A percentile compares a stretch with the other conserved stretches of the same genome.
phyloP scores from a whole-genome alignment of 371 early-diverging fungal genomes.

The Mucor lusitanicus region DNA sequence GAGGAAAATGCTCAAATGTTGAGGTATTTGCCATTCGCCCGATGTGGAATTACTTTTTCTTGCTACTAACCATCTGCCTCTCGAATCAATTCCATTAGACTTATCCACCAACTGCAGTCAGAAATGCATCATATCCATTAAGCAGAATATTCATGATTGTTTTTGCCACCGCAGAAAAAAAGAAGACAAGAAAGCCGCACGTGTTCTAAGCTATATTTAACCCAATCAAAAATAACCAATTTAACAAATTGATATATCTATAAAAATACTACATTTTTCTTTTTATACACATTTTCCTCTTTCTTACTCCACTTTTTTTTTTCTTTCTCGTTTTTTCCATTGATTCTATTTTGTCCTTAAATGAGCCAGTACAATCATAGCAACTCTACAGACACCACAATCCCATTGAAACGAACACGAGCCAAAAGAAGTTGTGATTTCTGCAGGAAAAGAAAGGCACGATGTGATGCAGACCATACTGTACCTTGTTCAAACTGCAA shows the following conservation, averaged over 20 bases:
- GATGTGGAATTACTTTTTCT: not conserved
- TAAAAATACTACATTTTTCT: slow-evolving; percentile 3
- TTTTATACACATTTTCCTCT: slow-evolving; percentile 17
- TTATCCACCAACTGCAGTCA: slow-evolving; percentile 45
- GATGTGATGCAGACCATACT: slow-evolving; percentile 53
- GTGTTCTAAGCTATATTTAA: slow-evolving; percentile 11
- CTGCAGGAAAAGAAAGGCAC: slow-evolving; percentile 52
- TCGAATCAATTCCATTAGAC: slow-evolving; percentile 14
- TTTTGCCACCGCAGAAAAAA: not conserved
- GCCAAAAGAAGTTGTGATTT: slow-evolving; percentile 59
- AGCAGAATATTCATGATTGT: not conserved
- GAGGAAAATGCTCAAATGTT: slow-evolving; percentile 51
- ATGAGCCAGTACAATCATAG: slow-evolving; percentile 7
- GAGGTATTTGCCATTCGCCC: slow-evolving; percentile 28
- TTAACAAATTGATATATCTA: not conserved
- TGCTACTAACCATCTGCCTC: not conserved
- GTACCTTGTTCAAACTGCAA: slow-evolving; percentile 53
- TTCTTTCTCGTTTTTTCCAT: slow-evolving; percentile 12
- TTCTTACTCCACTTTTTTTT: slow-evolving; percentile 7
- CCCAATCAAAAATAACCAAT: slow-evolving; percentile 1
- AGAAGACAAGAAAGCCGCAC: slow-evolving; percentile 9
- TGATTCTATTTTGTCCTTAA: not conserved
- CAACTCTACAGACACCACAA: slow-evolving; percentile 4
- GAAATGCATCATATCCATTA: slow-evolving; percentile 38
- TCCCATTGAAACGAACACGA: slow-evolving; percentile 46